A percentile compares a stretch with the other conserved stretches of the same genome.
Conservation (phyloP, 2,329 filamentous ascomycete genomes). For the Niveomyces coronatus region DNA sequence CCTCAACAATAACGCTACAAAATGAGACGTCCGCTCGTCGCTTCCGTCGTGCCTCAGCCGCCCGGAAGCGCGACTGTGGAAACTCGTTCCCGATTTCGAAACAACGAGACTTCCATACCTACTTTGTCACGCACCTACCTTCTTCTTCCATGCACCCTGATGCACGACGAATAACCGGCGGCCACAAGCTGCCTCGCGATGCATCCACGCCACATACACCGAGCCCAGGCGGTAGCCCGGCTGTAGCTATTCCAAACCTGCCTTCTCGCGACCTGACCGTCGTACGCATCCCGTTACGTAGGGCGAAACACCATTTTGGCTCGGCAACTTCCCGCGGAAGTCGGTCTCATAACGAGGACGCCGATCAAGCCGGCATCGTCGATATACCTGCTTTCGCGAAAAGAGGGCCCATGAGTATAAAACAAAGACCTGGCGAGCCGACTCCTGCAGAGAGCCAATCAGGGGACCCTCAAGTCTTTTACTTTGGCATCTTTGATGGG, state of each 20-base stretch:
- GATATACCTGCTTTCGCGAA: slow-evolving; percentile 89
- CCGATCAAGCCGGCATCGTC: slow-evolving; percentile 88
- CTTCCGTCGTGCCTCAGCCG: slow-evolving; percentile 4
- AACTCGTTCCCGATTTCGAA: slow-evolving; percentile 2
- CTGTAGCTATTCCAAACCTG: slow-evolving; percentile 49
- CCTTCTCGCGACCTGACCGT: slow-evolving; percentile 72
- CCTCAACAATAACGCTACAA: not conserved
- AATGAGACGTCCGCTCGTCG: not conserved
- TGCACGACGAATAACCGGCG: slow-evolving; percentile 51
- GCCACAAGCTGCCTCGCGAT: slow-evolving; percentile 78
- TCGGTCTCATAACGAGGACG: slow-evolving; percentile 84
- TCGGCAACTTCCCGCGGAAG: slow-evolving; percentile 69
- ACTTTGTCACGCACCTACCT: slow-evolving; percentile 93
- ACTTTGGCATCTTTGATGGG: slow-evolving; percentile 93
- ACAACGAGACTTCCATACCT: slow-evolving; percentile 69
- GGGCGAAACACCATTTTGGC: slow-evolving; percentile 94
- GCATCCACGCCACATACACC: slow-evolving; percentile 70
- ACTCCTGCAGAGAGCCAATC: slow-evolving; percentile 65
- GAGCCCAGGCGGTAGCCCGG: slow-evolving; percentile 42
- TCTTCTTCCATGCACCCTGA: slow-evolving; percentile 90
- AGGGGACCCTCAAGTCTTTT: slow-evolving; percentile 93
- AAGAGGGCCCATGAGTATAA: slow-evolving; percentile 57
- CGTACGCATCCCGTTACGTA: slow-evolving; percentile 85
- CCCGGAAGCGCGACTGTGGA: slow-evolving; percentile 1
- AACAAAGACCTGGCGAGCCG: slow-evolving; percentile 44